Conservation (phyloP, 306 rosid species). For the Styphnolobium japonicum region DNA sequence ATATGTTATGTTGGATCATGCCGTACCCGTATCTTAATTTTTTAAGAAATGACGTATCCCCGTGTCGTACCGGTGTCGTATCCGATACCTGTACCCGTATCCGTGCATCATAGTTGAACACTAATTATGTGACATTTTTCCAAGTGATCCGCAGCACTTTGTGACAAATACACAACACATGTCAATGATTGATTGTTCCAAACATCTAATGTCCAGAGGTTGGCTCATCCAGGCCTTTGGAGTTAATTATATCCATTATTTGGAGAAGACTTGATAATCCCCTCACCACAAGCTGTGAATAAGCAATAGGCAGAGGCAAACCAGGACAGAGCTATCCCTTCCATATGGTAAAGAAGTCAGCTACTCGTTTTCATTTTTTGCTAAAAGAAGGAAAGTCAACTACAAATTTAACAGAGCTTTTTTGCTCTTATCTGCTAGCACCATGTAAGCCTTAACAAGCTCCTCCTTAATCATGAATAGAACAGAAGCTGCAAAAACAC, state of each 20-base stretch:
- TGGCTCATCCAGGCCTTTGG: neutral
- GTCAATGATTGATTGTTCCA: neutral
- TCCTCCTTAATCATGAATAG: slow-evolving; percentile 85
- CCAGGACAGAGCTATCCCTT: neutral
- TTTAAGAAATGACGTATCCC: no score
- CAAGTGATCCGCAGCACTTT: neutral
- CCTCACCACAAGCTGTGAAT: slow-evolving; percentile 8
- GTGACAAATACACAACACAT: neutral
- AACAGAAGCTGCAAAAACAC: slow-evolving; percentile 87
- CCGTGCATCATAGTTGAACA: no score
- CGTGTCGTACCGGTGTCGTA: no score
- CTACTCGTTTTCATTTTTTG: neutral
- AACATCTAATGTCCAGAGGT: neutral
- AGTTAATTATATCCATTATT: slow-evolving; percentile 9
- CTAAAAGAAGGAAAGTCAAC: slow-evolving; percentile 14
- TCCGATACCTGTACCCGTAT: no score
- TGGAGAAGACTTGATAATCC: neutral
- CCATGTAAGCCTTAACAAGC: slow-evolving; percentile 59
- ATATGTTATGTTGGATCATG: no score
- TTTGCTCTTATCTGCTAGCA: slow-evolving; percentile 39
- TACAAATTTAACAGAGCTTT: slow-evolving; percentile 19
- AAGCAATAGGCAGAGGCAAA: neutral
- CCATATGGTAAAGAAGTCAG: slow-evolving; percentile 1
- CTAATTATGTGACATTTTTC: neutral
- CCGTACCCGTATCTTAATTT: no score